Base-by-base conservation (phyloP, 2,329 filamentous ascomycete species). In the Fusarium pilosicola region DNA sequence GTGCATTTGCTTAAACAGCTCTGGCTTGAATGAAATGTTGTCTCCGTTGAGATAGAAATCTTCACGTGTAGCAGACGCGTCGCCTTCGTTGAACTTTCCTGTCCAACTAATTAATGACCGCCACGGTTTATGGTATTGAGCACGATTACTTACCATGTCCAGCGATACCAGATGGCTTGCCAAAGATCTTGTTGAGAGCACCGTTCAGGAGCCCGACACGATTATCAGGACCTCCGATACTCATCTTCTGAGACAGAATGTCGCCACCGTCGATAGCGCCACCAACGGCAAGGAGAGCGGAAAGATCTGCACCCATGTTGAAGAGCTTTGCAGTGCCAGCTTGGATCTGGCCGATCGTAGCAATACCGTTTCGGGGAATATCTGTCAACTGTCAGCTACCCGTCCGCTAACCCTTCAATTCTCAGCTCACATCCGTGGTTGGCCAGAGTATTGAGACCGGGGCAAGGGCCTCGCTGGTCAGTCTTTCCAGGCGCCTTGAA, bases 71-170 rank as follows among this genome's bases (percentile, higher is more conserved):
- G 69, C 69, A 36, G 69, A 72, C n/a, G 68, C 69, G 8, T 72
- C 69, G 20, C 62, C 62, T 32, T 72, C 63, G 24, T 72, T 72
- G 48, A 72, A 72, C 13, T 71, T 72, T 17, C 69, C 69, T 71
- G 22, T 1, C 2, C 15, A 7, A 0, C 0, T 5, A 2, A 10
- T 71, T 15, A 70, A 28, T 17, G 18, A 5, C 18, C 18, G 5
- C 12, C 7, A 6, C 4, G 6, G 13, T 11, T 3, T 12, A 20
- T 17, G 14, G 9, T 20, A 2, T 4, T 24, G 4, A 3, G 12
- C 2, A 9, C 0, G 3, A n/a, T 14, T 4, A 36, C 55, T 48
- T 32, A 59, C 68, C 66, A 17, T 71, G 68, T 4, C 68, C 69
- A 26, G 68, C 28, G 3, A 72, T 72, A 3, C 68, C 69, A 7